A percentile compares a stretch with the other conserved stretches of the same genome.
Conservation (phyloP, 2,329 filamentous ascomycete species). For the Trichophyton mentagrophytes region DNA sequence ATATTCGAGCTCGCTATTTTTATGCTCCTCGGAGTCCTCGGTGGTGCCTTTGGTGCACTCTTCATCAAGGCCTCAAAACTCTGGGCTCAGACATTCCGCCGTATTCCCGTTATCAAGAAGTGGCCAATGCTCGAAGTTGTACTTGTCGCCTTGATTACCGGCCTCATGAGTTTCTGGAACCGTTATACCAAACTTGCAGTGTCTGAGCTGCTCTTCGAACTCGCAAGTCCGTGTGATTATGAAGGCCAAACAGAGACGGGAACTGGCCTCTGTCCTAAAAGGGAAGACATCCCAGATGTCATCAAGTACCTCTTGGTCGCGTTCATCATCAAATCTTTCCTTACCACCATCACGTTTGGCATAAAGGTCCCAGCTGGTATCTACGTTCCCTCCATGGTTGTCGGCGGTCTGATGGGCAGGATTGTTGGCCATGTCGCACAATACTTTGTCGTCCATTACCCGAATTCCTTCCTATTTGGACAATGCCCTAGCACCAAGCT, state of each 20-base stretch:
- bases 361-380: slow-evolving; percentile 95
- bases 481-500: slow-evolving; percentile 54
- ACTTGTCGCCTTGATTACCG: slow-evolving; percentile 74
- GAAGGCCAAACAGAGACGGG: slow-evolving; percentile 49
- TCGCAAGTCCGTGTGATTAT: slow-evolving; percentile 71
- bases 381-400: slow-evolving; percentile 97
- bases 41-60: slow-evolving; percentile 70
- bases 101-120: slow-evolving; percentile 64
- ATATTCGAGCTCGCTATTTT: slow-evolving; percentile 83
- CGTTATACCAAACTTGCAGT: slow-evolving; percentile 77
- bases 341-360: slow-evolving; percentile 86
- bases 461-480: slow-evolving; percentile 59
- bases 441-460: slow-evolving; percentile 62
- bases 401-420: slow-evolving; percentile 81
- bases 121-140: slow-evolving; percentile 79
- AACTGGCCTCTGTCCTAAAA: slow-evolving; percentile 67
- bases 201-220: slow-evolving; percentile 76
- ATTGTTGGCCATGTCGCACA: slow-evolving; percentile 78
- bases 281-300: slow-evolving; percentile 65
- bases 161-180: slow-evolving; percentile 85
- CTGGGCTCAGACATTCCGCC: slow-evolving; percentile 83
- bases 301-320: slow-evolving; percentile 60
- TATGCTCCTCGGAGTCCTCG: slow-evolving; percentile 71
- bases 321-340: slow-evolving; percentile 75
- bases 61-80: slow-evolving; percentile 92